A percentile compares a stretch with the other conserved stretches of the same genome.
These are phyloP conservation scores for Cutaneotrichosporon cyanovorans DNA, from an alignment of 1,284 basidiomycete species.

Conservation along the genomic window DNA sequence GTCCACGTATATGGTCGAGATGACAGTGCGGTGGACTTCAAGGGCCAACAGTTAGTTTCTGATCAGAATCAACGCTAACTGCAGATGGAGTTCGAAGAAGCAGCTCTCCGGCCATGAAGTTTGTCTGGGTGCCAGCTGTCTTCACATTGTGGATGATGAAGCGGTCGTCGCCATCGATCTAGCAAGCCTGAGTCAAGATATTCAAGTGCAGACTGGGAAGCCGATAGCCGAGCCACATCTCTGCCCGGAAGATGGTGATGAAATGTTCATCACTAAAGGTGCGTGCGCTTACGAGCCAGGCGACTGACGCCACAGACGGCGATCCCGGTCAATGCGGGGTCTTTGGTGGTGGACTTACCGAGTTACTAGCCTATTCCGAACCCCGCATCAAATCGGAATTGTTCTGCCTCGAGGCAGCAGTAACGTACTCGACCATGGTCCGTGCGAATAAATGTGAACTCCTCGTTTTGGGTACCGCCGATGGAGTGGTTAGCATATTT, in stretches of 20 bases:
- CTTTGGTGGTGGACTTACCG: too few relatives aligned
- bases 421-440: conserved; percentile 26
- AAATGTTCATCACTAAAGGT: conserved; percentile 11
- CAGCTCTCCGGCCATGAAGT: conserved; percentile 2
- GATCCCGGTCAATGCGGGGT: too few relatives aligned
- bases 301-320: not conserved
- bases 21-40: not conserved
- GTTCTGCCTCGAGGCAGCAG: conserved; percentile 26
- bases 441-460: conserved; percentile 9
- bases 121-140: not conserved
- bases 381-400: too few relatives aligned
- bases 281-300: not conserved
- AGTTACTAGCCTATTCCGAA: too few relatives aligned
- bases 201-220: not conserved
- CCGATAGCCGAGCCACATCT: conserved; percentile 4
- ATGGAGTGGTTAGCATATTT: conserved; percentile 40
- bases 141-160: not conserved
- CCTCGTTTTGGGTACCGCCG: conserved; percentile 40
- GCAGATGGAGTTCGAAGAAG: conserved; percentile 3
- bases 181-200: conserved; percentile 2
- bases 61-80: not conserved
- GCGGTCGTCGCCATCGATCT: conserved; percentile 7
- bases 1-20: conserved; percentile 3
- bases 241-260: conserved; percentile 11
- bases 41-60: conserved; percentile 1